Evolutionary conservation across 495 filamentous ascomycete species (phyloP).

Genomic region (Xylaria flabelliformis): DNA sequence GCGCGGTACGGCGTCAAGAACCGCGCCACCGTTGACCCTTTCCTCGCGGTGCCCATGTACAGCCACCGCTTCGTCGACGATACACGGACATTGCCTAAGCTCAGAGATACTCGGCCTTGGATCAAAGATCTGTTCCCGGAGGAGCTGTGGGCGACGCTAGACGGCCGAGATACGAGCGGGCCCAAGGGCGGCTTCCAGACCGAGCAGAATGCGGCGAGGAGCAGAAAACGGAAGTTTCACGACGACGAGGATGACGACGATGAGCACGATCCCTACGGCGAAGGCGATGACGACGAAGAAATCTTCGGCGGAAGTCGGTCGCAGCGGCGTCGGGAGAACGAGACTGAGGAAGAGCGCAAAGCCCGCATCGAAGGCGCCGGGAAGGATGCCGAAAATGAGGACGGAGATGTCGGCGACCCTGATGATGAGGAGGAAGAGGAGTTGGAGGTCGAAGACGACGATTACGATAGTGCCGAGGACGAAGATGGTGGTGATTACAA

Average conservation of each 20-base stretch:
- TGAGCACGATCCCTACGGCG: constrained; percentile 29
- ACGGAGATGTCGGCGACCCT: constrained; percentile 45
- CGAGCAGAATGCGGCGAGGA: constrained; percentile 28
- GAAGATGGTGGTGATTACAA: constrained; percentile 61
- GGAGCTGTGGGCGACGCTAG: constrained; percentile 59
- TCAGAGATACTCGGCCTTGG: constrained; percentile 47
- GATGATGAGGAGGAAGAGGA: constrained; percentile 54
- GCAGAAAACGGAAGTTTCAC: constrained; percentile 26
- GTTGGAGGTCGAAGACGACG: constrained; percentile 50
- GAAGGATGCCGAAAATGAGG: constrained; percentile 47
- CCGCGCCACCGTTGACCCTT: constrained; percentile 58
- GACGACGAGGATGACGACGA: constrained; percentile 32
- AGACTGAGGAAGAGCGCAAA: constrained; percentile 52
- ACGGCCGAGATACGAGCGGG: constrained; percentile 48
- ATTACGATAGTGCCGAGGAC: constrained; percentile 55
- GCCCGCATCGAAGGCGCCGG: constrained; percentile 40
- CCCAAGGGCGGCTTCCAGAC: constrained; percentile 31
- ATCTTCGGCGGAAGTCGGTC: constrained; percentile 25
- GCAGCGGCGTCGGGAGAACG: constrained; percentile 41
- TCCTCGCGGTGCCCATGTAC: constrained; percentile 58
- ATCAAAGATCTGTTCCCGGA: constrained; percentile 57
- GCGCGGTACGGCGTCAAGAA: constrained; percentile 53
- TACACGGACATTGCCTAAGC: constrained; percentile 55
- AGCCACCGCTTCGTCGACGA: constrained; percentile 52
- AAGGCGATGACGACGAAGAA: constrained; percentile 37